phyloP scores from a whole-genome alignment of 352 stramenopile genomes.

The Globisporangium rhizosaccharum region DNA sequence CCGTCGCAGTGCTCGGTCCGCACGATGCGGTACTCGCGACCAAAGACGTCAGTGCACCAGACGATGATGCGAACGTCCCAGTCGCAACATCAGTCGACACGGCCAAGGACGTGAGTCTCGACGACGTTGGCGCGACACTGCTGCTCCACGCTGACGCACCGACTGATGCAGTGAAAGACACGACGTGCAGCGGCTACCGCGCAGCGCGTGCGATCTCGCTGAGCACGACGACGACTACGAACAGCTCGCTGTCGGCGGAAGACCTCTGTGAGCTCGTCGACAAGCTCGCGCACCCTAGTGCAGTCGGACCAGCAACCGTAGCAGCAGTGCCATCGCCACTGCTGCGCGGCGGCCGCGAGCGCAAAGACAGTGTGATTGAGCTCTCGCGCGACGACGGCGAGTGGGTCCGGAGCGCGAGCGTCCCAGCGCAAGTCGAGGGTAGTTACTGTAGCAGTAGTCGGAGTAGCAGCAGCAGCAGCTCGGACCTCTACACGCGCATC shows the following conservation, averaged over 20 bases:
- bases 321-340: not conserved
- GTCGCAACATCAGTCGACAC: no score
- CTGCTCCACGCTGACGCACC: no score
- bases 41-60: not conserved
- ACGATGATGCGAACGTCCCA: not conserved
- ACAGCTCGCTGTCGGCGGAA: no score
- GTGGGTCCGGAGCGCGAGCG: conserved; percentile 2
- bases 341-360: not conserved
- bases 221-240: no score
- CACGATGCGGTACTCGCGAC: not conserved
- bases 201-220: no score
- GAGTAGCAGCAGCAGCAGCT: not conserved
- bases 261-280: no score
- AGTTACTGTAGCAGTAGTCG: not conserved
- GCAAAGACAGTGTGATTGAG: conserved; percentile 9
- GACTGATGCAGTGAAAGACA: no score
- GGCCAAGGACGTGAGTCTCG: no score
- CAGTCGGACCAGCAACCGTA: not conserved
- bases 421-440: not conserved
- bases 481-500: conserved; percentile 11
- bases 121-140: no score
- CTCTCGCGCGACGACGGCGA: conserved; percentile 10
- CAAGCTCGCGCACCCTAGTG: not conserved
- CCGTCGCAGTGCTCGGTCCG: no score
- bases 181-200: no score